Evolutionary conservation across 148 eudicot species (phyloP).

Genomic region (Bassia scoparia): DNA sequence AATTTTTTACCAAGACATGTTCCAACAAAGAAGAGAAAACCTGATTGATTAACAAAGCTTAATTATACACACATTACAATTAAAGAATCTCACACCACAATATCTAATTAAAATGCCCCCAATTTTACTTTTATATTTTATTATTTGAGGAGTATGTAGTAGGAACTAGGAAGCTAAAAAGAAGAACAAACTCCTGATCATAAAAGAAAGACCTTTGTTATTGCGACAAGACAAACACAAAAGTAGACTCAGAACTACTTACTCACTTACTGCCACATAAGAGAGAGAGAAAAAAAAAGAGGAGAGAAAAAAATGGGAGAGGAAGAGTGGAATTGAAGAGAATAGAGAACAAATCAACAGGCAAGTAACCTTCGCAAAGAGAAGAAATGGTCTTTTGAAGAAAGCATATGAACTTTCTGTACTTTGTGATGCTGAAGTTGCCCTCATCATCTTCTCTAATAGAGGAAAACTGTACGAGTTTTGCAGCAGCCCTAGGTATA

Average conservation of each 20-base stretch:
- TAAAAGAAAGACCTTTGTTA: conserved; percentile 10
- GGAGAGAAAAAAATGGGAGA: conserved; percentile 42
- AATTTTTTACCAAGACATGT: too few relatives aligned
- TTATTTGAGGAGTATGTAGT: too few relatives aligned
- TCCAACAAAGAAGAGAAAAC: too few relatives aligned
- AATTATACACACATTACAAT: too few relatives aligned
- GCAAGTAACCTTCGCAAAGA: conserved; percentile 60
- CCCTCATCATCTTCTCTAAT: conserved; percentile 64
- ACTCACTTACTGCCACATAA: not conserved
- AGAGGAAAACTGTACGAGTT: conserved; percentile 54
- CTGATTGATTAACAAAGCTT: too few relatives aligned
- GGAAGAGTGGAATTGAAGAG: conserved; percentile 64
- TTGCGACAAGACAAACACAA: not conserved
- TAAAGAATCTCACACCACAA: too few relatives aligned
- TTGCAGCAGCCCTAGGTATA: conserved; percentile 57
- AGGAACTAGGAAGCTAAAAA: too few relatives aligned
- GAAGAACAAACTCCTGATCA: not conserved
- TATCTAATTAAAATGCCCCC: too few relatives aligned
- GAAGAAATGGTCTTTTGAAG: conserved; percentile 59
- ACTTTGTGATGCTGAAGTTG: conserved; percentile 61
- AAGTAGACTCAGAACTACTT: too few relatives aligned
- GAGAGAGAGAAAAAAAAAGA: not conserved
- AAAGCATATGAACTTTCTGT: conserved; percentile 62
- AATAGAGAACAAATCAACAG: conserved; percentile 65
- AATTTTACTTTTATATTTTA: too few relatives aligned